Base-by-base conservation (phyloP, 1,284 basidiomycete species). In the Thelephora terrestris region DNA sequence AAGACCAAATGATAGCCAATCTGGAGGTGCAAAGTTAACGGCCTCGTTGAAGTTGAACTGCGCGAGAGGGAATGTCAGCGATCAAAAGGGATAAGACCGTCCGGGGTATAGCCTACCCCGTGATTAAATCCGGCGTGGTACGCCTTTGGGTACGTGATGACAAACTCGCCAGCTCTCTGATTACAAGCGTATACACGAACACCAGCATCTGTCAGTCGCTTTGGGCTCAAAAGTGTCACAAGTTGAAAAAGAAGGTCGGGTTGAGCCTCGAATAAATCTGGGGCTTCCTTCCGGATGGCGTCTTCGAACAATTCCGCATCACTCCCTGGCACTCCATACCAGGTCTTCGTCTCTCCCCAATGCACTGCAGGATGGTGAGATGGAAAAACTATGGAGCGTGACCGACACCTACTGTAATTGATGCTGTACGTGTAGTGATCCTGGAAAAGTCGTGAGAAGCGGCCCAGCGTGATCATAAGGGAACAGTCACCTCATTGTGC, bases 121-220 rank as follows among this genome's bases (percentile, higher is more conserved):
- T 98, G 95, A 64, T 99, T 98, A 71, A 99, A 99, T 7, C 95
- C 96, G 50, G 92, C 91, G 66, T 99, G 96, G 69, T 98, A 99
- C 0, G 94, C 94, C 70, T 95, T 95, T 0, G 96, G 96, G 67
- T 93, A 96, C 2, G 96, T 99, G 55, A 97, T 81, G 53, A 99
- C 91, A 64, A 99, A 96, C 70, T 99, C 96, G 54, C 95, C 94
- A 16, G 96, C 89, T 42, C 96, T 78, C 68, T 99, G 96, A 66
- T 99, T 94, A 69, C 89, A 94, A 21, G 88, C 91, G 61, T 82
- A 91, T 14, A 98, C 91, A 44, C 85, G 83, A n/a, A 99, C 95
- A 37, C 92, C 95, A 44, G 90, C 88, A 54, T 90, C 82, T 50
- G 74, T 79, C 38, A 98, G 71, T 43, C 90, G 76, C 54, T 88